Evolutionary conservation across 2,329 filamentous ascomycete genomes (phyloP).

Genomic region (Fusarium cicatricum): DNA sequence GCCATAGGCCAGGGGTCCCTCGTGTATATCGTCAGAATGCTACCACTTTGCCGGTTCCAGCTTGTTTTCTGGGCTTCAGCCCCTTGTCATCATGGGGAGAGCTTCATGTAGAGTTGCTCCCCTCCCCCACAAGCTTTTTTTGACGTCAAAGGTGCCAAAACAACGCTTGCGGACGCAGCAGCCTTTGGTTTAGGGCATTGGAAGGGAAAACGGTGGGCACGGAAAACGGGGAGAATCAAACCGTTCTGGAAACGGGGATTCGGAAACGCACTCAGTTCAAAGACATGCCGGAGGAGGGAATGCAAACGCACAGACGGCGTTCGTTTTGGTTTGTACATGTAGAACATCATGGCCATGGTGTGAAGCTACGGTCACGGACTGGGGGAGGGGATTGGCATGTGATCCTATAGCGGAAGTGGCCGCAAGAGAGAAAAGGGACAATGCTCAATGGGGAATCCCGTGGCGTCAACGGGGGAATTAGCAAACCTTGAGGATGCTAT

Average conservation of each 20-base stretch:
- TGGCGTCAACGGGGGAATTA: neutral
- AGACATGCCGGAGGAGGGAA: slow-evolving; percentile 3
- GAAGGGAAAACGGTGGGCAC: no score
- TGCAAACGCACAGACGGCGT: slow-evolving; percentile 1
- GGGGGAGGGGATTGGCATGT: slow-evolving; percentile 21
- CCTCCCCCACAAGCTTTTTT: no score
- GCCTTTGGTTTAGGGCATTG: no score
- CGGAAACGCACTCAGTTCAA: slow-evolving; percentile 22
- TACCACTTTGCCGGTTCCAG: neutral
- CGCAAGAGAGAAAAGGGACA: neutral
- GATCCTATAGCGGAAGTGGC: slow-evolving; percentile 9
- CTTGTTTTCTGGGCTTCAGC: neutral
- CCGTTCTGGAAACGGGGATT: slow-evolving; percentile 11
- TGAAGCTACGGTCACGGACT: no score
- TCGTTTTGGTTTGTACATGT: neutral
- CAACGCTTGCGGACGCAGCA: no score
- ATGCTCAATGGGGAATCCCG: neutral
- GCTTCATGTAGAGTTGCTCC: neutral
- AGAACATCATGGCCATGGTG: neutral
- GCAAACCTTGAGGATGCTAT: no score
- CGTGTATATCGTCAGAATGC: slow-evolving; percentile 13
- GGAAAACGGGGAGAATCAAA: no score
- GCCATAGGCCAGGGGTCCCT: slow-evolving; percentile 5
- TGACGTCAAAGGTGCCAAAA: neutral
- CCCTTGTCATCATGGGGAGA: neutral